A percentile compares a stretch with the other conserved stretches of the same genome.
Evolutionary conservation across 2,329 filamentous ascomycete species (phyloP).

Genomic region (Spiromastix sp.): DNA sequence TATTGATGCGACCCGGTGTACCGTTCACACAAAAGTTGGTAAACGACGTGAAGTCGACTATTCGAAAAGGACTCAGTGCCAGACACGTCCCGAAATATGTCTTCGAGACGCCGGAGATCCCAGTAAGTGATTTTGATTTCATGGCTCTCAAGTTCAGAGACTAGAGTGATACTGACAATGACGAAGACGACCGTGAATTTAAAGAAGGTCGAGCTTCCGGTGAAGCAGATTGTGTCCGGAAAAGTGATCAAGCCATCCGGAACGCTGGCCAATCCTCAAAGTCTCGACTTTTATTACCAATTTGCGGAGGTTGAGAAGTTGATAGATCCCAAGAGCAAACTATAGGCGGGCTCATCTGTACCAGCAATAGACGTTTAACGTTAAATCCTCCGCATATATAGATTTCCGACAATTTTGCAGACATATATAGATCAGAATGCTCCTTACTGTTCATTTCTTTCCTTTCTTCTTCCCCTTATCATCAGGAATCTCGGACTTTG

Average conservation of each 20-base stretch:
- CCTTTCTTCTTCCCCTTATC: conserved; percentile 43
- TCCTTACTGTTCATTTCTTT: conserved; percentile 25
- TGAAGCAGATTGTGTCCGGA: conserved; percentile 75
- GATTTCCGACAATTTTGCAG: too few relatives aligned
- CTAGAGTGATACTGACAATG: neutral
- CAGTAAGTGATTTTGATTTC: conserved; percentile 42
- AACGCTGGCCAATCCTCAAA: conserved; percentile 65
- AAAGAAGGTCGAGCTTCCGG: conserved; percentile 76
- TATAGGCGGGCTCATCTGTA: conserved; percentile 8
- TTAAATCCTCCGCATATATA: conserved; percentile 2
- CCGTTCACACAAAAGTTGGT: conserved; percentile 47
- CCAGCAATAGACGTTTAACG: neutral
- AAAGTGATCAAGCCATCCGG: conserved; percentile 64
- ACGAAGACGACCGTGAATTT: conserved; percentile 65
- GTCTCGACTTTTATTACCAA: conserved; percentile 67
- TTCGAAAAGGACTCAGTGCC: conserved; percentile 56
- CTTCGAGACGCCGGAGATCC: conserved; percentile 72
- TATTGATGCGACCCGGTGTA: conserved; percentile 49
- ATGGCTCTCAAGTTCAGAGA: neutral
- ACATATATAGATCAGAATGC: conserved; percentile 1
- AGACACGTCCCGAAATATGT: conserved; percentile 69
- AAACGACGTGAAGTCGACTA: conserved; percentile 50
- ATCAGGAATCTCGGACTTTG: conserved; percentile 29
- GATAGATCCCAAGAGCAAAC: conserved; percentile 25
- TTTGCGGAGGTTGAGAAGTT: conserved; percentile 61